These are phyloP conservation scores for Chernovozyma aurita DNA, from an alignment of 1,139 yeast species.

Conservation along the genomic window DNA sequence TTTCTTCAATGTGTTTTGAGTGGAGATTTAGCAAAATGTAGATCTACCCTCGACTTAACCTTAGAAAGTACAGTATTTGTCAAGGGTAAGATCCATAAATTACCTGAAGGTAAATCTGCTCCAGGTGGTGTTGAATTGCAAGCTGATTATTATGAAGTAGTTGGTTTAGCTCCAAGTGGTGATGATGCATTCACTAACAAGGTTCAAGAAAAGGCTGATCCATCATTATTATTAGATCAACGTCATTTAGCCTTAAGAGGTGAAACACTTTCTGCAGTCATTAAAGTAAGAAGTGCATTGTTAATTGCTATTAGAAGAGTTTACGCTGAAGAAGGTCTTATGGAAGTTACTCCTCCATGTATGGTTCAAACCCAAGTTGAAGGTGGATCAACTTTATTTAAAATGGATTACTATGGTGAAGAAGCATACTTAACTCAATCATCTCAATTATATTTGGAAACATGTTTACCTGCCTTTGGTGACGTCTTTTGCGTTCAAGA, in stretches of 20 bases:
- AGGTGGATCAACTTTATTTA: slow-evolving; percentile 96
- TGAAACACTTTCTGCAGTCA: slow-evolving; percentile 87
- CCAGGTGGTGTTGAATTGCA: slow-evolving; percentile 96
- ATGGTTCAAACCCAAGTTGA: slow-evolving; percentile 99
- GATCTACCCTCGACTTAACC: slow-evolving; percentile 78
- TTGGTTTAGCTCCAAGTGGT: slow-evolving; percentile 95
- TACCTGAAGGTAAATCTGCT: slow-evolving; percentile 95
- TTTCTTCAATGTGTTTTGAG: slow-evolving; percentile 79
- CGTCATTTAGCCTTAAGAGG: slow-evolving; percentile 96
- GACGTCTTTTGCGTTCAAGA: slow-evolving; percentile 97
- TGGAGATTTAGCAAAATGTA: slow-evolving; percentile 91
- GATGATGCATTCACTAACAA: slow-evolving; percentile 94
- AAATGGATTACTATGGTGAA: slow-evolving; percentile 92
- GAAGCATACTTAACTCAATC: slow-evolving; percentile 96
- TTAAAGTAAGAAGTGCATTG: slow-evolving; percentile 89
- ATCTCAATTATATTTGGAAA: slow-evolving; percentile 94
- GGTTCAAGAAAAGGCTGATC: slow-evolving; percentile 91
- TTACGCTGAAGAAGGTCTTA: slow-evolving; percentile 66
- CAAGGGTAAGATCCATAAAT: slow-evolving; percentile 73
- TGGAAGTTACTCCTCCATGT: slow-evolving; percentile 98
- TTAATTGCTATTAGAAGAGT: slow-evolving; percentile 72
- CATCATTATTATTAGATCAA: slow-evolving; percentile 85
- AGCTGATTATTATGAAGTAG: slow-evolving; percentile 83
- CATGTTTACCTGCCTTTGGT: slow-evolving; percentile 93
- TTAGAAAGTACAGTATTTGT: slow-evolving; percentile 79